Percentiles rank a stretch among this genome's conserved stretches.
Conservation (phyloP, 2,329 filamentous ascomycete genomes). For the Alternaria angustiovoidea region DNA sequence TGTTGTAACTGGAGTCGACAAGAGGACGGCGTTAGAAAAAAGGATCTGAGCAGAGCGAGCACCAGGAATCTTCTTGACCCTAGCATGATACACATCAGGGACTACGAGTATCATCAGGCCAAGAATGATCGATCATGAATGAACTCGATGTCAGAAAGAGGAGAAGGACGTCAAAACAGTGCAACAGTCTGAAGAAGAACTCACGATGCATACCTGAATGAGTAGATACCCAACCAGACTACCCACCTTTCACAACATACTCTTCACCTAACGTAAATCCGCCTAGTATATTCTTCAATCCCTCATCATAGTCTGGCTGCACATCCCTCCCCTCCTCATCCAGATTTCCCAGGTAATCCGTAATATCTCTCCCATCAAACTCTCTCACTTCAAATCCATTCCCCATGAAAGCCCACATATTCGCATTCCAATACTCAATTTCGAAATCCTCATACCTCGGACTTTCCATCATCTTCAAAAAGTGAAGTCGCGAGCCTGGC, state of each 20-base stretch:
- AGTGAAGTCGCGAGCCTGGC: constrained; percentile 34
- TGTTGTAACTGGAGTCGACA: neutral
- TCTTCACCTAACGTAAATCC: constrained; percentile 41
- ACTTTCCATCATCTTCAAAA: constrained; percentile 31
- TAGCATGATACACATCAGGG: neutral
- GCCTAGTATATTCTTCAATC: constrained; percentile 50
- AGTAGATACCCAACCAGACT: neutral
- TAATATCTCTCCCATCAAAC: constrained; percentile 58
- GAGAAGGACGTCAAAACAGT: neutral
- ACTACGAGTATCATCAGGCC: too few relatives aligned
- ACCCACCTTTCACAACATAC: constrained; percentile 32
- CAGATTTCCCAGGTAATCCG: constrained; percentile 54
- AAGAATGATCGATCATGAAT: too few relatives aligned
- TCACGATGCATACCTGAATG: neutral
- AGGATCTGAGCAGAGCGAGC: neutral
- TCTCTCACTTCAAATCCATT: constrained; percentile 55
- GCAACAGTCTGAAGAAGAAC: neutral
- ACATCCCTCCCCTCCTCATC: constrained; percentile 50
- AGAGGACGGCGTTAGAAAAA: neutral
- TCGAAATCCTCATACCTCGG: constrained; percentile 36
- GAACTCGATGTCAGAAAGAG: neutral
- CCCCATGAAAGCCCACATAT: constrained; percentile 36
- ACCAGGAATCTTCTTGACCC: neutral
- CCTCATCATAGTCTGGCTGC: constrained; percentile 53
- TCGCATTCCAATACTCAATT: constrained; percentile 26